Percentiles rank a stretch among this genome's conserved stretches.
Evolutionary conservation across 2,329 filamentous ascomycete species (phyloP).

Genomic region (Westerdykella ornata): DNA sequence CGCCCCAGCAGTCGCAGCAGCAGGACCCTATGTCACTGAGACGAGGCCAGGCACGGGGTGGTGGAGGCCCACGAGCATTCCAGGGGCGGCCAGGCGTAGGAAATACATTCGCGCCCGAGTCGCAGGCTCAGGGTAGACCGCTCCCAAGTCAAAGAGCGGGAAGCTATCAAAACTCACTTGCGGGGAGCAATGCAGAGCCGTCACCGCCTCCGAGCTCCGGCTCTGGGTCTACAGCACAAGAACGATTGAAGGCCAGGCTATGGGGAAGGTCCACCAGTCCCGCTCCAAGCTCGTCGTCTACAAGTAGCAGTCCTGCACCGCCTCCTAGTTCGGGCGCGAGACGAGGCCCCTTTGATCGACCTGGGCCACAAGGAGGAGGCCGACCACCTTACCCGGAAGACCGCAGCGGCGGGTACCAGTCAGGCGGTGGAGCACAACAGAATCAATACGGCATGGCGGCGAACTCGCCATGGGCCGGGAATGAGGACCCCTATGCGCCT

Average conservation of each 20-base stretch:
- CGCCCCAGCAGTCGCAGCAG: conserved; percentile 33
- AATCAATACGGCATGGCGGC: conserved; percentile 23
- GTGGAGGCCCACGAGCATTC: conserved; percentile 26
- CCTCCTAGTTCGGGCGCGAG: conserved; percentile 7
- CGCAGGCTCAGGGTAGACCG: conserved; percentile 47
- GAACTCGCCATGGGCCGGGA: conserved; percentile 29
- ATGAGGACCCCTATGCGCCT: conserved; percentile 29
- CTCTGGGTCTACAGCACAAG: conserved; percentile 60
- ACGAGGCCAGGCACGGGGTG: conserved; percentile 40
- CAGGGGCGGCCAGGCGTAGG: conserved; percentile 21
- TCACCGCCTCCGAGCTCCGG: conserved; percentile 37
- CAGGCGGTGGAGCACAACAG: conserved; percentile 22
- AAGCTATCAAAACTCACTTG: conserved; percentile 59
- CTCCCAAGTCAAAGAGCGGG: conserved; percentile 67
- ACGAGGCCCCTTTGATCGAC: conserved; percentile 26
- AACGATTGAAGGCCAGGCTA: conserved; percentile 71
- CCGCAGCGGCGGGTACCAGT: conserved; percentile 22
- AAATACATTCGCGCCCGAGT: conserved; percentile 30
- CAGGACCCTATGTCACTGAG: conserved; percentile 40
- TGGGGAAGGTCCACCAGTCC: conserved; percentile 60
- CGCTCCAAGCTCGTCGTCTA: conserved; percentile 28
- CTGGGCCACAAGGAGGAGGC: conserved; percentile 7
- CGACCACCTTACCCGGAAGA: conserved; percentile 30
- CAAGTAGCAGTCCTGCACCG: conserved; percentile 12
- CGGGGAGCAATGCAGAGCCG: conserved; percentile 32